Conservation (phyloP, 208 protist genomes). For the Trichomonas gallinae region DNA sequence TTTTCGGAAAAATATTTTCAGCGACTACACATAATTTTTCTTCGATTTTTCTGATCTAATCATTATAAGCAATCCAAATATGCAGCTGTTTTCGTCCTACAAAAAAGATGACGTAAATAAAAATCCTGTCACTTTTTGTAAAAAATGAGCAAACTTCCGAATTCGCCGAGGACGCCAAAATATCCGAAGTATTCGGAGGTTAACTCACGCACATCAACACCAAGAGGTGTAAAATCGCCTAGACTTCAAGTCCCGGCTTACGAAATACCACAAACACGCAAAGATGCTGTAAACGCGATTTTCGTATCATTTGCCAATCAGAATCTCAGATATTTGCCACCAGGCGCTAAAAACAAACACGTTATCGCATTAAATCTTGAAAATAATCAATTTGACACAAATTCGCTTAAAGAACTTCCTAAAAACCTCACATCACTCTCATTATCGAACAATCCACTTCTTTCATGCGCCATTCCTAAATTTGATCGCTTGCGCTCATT, state of each 20-base stretch:
- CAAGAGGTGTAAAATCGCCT: background rate
- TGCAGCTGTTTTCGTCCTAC: too few species aligned
- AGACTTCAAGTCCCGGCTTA: background rate
- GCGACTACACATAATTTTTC: too few species aligned
- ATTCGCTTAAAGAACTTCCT: background rate
- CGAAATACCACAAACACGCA: background rate
- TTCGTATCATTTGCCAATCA: background rate
- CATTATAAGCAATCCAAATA: too few species aligned
- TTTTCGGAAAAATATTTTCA: too few species aligned
- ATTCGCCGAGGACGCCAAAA: background rate
- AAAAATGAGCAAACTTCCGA: background rate
- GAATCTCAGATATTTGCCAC: background rate
- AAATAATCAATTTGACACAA: background rate
- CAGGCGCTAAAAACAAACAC: background rate
- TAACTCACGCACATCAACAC: background rate
- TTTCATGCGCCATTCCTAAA: background rate
- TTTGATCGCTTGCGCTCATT: background rate
- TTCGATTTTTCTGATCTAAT: too few species aligned
- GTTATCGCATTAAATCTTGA: background rate
- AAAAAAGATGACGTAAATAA: background rate
- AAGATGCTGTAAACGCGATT: background rate
- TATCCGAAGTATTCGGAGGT: background rate
- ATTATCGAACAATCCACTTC: background rate
- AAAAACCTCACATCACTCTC: background rate
- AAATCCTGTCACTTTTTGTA: background rate